phyloP scores from a whole-genome alignment of 1,284 basidiomycete species.

The Peniophora sp. region DNA sequence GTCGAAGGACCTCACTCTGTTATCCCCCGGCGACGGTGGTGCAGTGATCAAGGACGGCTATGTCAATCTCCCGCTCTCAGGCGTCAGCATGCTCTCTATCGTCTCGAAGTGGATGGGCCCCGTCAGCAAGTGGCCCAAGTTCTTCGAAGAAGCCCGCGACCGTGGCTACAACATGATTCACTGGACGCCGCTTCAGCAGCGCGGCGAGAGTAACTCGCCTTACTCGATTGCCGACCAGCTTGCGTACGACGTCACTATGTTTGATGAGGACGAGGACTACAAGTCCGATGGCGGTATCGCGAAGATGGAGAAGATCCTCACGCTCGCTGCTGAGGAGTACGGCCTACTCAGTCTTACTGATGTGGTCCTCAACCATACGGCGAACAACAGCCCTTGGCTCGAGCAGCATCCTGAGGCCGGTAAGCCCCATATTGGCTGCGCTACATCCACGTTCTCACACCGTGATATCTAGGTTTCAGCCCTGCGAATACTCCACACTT shows the following conservation, averaged over 20 bases:
- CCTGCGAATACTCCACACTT: constrained; percentile 86
- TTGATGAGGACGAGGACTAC: constrained; percentile 36
- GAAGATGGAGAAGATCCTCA: constrained; percentile 56
- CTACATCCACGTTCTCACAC: constrained; percentile 5
- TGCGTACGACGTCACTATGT: constrained; percentile 71
- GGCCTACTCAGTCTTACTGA: constrained; percentile 87
- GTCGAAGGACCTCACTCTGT: constrained; percentile 40
- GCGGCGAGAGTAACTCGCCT: constrained; percentile 82
- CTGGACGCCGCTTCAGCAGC: constrained; percentile 87
- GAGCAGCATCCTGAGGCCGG: constrained; percentile 90
- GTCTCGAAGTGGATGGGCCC: constrained; percentile 97
- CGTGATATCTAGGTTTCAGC: constrained; percentile 65
- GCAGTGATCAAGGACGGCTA: constrained; percentile 38
- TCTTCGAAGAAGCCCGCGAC: constrained; percentile 76
- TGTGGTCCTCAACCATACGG: constrained; percentile 93
- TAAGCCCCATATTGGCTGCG: constrained; percentile 22
- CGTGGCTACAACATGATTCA: constrained; percentile 96
- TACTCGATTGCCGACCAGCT: constrained; percentile 88
- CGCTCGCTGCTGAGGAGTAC: constrained; percentile 71
- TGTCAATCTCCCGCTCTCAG: constrained; percentile 75
- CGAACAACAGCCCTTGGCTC: constrained; percentile 90
- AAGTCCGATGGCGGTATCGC: constrained; percentile 45
- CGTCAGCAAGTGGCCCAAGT: constrained; percentile 63
- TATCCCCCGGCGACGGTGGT: constrained; percentile 41
- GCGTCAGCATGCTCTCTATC: constrained; percentile 78